Evolutionary conservation across 2,329 filamentous ascomycete species (phyloP).

Genomic region (Ambrosiella beaveri): DNA sequence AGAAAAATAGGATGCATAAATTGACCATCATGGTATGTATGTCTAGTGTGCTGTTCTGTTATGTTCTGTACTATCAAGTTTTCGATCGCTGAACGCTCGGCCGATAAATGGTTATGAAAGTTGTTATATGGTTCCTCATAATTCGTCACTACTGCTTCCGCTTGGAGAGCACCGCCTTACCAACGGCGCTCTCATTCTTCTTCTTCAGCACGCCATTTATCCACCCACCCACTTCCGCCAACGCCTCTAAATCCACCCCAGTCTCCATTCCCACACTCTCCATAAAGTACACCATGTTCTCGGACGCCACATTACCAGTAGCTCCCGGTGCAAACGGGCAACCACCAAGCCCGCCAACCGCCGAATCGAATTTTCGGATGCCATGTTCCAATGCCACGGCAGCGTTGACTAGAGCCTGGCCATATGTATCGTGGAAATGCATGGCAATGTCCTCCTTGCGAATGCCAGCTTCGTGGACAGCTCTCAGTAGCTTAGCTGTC

Average conservation of each 20-base stretch:
- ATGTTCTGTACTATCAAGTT: neutral
- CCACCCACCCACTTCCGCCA: slow-evolving; percentile 56
- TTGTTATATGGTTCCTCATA: neutral
- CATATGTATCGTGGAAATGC: slow-evolving; percentile 83
- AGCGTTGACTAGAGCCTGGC: slow-evolving; percentile 68
- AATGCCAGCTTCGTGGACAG: slow-evolving; percentile 49
- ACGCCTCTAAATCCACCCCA: slow-evolving; percentile 49
- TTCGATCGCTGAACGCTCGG: neutral
- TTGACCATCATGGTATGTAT: neutral
- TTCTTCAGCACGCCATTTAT: slow-evolving; percentile 47
- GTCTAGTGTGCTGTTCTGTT: neutral
- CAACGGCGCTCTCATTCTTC: slow-evolving; percentile 48
- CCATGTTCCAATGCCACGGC: slow-evolving; percentile 62
- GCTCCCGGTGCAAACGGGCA: slow-evolving; percentile 76
- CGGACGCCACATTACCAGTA: slow-evolving; percentile 72
- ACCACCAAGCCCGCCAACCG: slow-evolving; percentile 64
- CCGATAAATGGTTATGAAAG: neutral
- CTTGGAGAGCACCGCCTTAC: slow-evolving; percentile 43
- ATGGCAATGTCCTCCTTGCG: slow-evolving; percentile 55
- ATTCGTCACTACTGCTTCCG: slow-evolving; percentile 16
- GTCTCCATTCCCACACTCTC: slow-evolving; percentile 59
- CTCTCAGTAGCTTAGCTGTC: slow-evolving; percentile 46
- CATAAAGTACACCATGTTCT: slow-evolving; percentile 66
- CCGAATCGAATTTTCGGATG: slow-evolving; percentile 61
- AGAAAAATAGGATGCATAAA: neutral